These are phyloP conservation scores for Dacryopinax primogenitus DNA, from an alignment of 768 basidiomycete species.

Conservation along the genomic window DNA sequence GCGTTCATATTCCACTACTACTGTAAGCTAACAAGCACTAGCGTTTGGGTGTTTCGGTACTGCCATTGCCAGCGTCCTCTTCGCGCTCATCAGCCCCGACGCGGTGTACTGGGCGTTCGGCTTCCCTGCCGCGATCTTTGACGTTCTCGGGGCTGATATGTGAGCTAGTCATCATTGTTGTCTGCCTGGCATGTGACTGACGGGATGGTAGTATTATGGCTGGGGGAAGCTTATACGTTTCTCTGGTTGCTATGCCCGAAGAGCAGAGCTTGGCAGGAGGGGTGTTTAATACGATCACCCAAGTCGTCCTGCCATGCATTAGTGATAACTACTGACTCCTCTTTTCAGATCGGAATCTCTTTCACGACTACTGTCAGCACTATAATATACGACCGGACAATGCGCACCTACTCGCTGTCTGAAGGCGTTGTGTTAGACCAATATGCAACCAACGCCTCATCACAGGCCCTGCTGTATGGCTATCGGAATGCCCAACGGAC, in stretches of 20 bases:
- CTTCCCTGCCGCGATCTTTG: slow-evolving; percentile 51
- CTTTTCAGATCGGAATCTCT: slow-evolving; percentile 46
- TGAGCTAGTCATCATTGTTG: slow-evolving; percentile 3
- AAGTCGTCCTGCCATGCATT: slow-evolving; percentile 30
- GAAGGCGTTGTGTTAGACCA: slow-evolving; percentile 25
- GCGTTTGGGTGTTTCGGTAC: slow-evolving; percentile 48
- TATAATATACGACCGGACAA: slow-evolving; percentile 52
- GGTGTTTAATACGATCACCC: slow-evolving; percentile 66
- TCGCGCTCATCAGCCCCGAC: slow-evolving; percentile 49
- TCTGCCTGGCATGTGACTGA: not conserved
- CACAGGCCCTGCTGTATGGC: slow-evolving; percentile 34
- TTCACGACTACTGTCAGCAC: slow-evolving; percentile 63
- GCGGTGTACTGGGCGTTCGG: slow-evolving; percentile 61
- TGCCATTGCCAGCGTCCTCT: slow-evolving; percentile 44
- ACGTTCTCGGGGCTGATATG: slow-evolving; percentile 74
- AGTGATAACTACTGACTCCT: not conserved
- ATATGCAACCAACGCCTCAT: slow-evolving; percentile 24
- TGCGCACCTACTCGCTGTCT: slow-evolving; percentile 25
- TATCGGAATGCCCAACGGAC: slow-evolving; percentile 61
- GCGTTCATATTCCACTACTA: not conserved
- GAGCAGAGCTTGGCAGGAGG: slow-evolving; percentile 69
- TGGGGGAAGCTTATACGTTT: slow-evolving; percentile 56
- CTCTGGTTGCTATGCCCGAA: slow-evolving; percentile 48
- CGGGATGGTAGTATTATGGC: not conserved
- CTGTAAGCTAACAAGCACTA: slow-evolving; percentile 20